phyloP scores from a whole-genome alignment of 2,329 filamentous ascomycete species.

The Sporothrix euskadiensis region DNA sequence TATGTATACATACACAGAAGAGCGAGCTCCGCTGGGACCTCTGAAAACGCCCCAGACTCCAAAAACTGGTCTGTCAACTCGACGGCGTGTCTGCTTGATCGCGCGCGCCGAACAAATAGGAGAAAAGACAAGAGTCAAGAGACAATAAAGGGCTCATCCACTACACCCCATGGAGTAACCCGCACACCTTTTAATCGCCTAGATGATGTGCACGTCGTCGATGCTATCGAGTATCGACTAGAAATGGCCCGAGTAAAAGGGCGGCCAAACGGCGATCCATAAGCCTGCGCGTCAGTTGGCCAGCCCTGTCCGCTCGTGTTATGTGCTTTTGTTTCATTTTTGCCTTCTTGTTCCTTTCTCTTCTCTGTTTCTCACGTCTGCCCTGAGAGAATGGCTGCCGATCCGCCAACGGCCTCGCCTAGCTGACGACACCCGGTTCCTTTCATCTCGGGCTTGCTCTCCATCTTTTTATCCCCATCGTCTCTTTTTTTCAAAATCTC shows the following conservation, averaged over 20 bases:
- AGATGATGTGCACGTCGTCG: background rate
- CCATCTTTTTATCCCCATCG: background rate
- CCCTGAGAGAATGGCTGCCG: background rate
- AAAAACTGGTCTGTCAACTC: constrained; percentile 8
- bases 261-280: constrained; percentile 3
- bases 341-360: background rate
- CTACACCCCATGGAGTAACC: constrained; percentile 9
- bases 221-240: background rate
- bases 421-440: background rate
- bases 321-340: too few relatives aligned
- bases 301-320: background rate
- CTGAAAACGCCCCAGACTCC: background rate
- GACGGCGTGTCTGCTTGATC: constrained; percentile 6
- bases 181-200: background rate
- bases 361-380: background rate
- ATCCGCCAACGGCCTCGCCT: background rate
- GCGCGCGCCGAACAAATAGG: constrained; percentile 13
- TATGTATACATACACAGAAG: background rate
- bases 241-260: background rate
- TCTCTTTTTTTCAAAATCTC: background rate
- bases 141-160: background rate
- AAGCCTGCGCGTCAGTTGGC: background rate
- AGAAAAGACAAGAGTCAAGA: background rate
- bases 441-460: background rate
- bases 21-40: background rate